Evolutionary conservation across 164 flowering plant species (phyloP).

Genomic region (Vitis riparia): DNA sequence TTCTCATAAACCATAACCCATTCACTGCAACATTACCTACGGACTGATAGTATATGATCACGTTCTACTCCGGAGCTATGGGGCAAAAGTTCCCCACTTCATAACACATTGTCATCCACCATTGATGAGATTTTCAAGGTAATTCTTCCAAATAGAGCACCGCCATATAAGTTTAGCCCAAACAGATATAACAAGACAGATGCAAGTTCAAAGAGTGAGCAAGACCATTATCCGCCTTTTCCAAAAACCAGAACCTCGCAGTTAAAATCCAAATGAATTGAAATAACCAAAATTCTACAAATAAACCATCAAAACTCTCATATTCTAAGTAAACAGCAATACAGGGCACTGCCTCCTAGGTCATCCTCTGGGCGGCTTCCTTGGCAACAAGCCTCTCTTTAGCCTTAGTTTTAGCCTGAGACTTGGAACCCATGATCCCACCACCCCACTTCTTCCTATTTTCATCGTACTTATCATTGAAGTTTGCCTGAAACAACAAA

Average conservation of each 20-base stretch:
- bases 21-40: too few relatives aligned
- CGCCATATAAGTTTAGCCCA: too few relatives aligned
- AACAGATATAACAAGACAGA: too few relatives aligned
- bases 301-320: too few relatives aligned
- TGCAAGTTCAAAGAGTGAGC: neutral
- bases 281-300: neutral
- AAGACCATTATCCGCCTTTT: neutral
- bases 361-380: slow-evolving; percentile 78
- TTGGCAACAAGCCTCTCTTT: slow-evolving; percentile 64
- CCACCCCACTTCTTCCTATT: slow-evolving; percentile 88
- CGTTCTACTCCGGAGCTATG: too few relatives aligned
- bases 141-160: neutral
- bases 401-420: slow-evolving; percentile 79
- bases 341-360: slow-evolving; percentile 11
- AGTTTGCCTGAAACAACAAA: slow-evolving; percentile 48
- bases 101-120: too few relatives aligned
- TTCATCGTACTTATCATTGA: slow-evolving; percentile 75
- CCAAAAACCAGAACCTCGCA: neutral
- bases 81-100: too few relatives aligned
- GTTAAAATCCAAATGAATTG: too few relatives aligned
- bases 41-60: too few relatives aligned
- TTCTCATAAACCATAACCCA: too few relatives aligned
- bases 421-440: slow-evolving; percentile 84
- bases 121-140: too few relatives aligned
- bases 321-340: too few relatives aligned